Conservation (phyloP, 139 green algal genomes). For the Microglena sp. region DNA sequence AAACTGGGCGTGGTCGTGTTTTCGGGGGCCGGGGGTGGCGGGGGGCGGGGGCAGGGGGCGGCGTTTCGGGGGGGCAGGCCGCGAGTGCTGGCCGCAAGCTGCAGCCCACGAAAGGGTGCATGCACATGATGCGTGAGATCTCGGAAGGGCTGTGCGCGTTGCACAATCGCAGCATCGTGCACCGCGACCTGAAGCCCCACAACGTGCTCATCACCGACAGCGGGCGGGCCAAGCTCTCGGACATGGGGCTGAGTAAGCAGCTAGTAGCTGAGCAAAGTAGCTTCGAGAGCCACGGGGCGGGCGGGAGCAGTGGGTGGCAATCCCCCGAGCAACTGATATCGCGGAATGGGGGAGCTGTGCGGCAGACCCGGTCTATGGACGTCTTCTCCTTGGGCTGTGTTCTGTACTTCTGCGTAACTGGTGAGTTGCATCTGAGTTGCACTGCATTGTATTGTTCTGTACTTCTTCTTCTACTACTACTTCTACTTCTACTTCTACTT, state of each 20-base stretch:
- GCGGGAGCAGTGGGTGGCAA: constrained; percentile 91
- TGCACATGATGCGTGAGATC: constrained; percentile 46
- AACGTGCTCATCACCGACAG: constrained; percentile 67
- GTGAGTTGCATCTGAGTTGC: constrained; percentile 4
- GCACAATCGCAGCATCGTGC: constrained; percentile 81
- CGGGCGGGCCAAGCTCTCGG: constrained; percentile 80
- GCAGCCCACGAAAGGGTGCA: constrained; percentile 14
- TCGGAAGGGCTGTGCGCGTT: constrained; percentile 63
- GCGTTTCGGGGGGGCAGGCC: not conserved
- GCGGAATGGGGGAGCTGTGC: constrained; percentile 29
- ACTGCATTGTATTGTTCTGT: too few relatives aligned
- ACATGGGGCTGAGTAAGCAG: constrained; percentile 94
- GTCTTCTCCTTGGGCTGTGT: constrained; percentile 90
- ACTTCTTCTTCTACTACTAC: too few relatives aligned
- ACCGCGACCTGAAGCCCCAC: constrained; percentile 51
- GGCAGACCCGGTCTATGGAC: constrained; percentile 79
- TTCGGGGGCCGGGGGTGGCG: too few relatives aligned
- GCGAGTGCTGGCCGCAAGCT: not conserved
- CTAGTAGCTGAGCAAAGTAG: constrained; percentile 69
- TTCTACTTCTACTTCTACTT: too few relatives aligned
- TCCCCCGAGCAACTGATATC: constrained; percentile 86
- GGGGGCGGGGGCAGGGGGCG: not conserved
- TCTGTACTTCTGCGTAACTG: constrained; percentile 76
- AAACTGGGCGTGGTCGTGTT: too few relatives aligned
- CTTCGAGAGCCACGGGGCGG: constrained; percentile 66